Percentiles rank a stretch among this genome's conserved stretches.
These are phyloP conservation scores for Handroanthus guayacan DNA, from an alignment of 257 asterid species.

Conservation along the genomic window DNA sequence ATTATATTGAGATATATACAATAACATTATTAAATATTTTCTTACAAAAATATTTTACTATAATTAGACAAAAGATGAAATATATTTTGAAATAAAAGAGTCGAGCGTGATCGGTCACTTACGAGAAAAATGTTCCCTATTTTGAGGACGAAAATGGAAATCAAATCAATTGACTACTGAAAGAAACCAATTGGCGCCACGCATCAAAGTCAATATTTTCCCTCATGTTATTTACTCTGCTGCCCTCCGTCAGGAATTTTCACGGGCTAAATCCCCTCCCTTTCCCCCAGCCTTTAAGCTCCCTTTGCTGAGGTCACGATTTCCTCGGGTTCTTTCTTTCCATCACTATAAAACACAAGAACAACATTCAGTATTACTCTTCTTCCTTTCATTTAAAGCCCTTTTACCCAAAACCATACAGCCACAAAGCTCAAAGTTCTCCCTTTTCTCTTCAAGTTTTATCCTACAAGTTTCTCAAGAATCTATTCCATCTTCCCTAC, in stretches of 20 bases:
- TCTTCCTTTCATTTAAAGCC: constrained; percentile 45
- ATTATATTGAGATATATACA: too few species aligned
- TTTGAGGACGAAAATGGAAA: background rate
- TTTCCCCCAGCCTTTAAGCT: constrained; percentile 34
- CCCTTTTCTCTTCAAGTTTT: constrained; percentile 30
- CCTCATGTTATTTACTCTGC: constrained; percentile 31
- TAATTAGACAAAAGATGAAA: too few species aligned
- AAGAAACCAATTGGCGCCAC: constrained; percentile 23
- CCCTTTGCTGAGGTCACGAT: constrained; percentile 39
- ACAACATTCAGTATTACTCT: constrained; percentile 44
- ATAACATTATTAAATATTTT: too few species aligned
- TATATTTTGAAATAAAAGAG: too few species aligned
- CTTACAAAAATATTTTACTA: too few species aligned
- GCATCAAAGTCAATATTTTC: constrained; percentile 24
- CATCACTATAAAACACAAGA: constrained; percentile 28
- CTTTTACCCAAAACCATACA: background rate
- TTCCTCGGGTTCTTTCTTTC: constrained; percentile 44
- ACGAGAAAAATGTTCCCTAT: background rate
- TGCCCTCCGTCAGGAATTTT: constrained; percentile 34
- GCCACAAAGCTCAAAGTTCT: constrained; percentile 6
- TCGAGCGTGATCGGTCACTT: too few species aligned
- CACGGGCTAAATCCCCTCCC: constrained; percentile 22
- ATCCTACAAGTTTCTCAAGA: constrained; percentile 43
- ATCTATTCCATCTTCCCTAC: constrained; percentile 50
- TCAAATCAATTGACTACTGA: constrained; percentile 24